Conservation (phyloP, 495 filamentous ascomycete genomes). For the Tuber melanosporum region DNA sequence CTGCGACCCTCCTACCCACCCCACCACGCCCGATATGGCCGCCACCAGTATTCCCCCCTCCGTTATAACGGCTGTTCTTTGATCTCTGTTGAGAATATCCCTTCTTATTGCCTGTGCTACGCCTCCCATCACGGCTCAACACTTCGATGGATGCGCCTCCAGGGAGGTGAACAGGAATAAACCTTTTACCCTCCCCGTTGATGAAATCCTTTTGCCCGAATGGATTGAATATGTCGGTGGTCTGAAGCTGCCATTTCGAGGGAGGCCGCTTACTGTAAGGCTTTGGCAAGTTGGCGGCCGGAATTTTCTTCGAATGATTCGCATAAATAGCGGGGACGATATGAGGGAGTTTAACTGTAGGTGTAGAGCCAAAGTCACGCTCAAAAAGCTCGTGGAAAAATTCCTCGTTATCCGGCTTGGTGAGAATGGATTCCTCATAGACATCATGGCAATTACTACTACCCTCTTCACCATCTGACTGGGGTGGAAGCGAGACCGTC, state of each 20-base stretch:
- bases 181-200: conserved; percentile 29
- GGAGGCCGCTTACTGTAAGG: conserved; percentile 6
- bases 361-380: conserved; percentile 40
- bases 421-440: conserved; percentile 28
- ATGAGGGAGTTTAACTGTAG: conserved; percentile 38
- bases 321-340: conserved; percentile 23
- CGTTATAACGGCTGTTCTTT: conserved; percentile 8
- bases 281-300: conserved; percentile 16
- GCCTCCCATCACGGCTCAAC: conserved; percentile 22
- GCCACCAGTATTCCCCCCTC: conserved; percentile 3
- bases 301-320: conserved; percentile 15
- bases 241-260: conserved; percentile 13
- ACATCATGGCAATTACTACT: conserved; percentile 23
- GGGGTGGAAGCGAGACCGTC: conserved; percentile 28
- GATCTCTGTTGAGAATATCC: neutral
- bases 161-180: conserved; percentile 37
- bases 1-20: conserved; percentile 17
- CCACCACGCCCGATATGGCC: conserved; percentile 28
- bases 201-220: conserved; percentile 30
- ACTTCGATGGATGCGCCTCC: conserved; percentile 28
- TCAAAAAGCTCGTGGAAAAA: conserved; percentile 39
- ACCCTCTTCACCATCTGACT: conserved; percentile 5
- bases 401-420: conserved; percentile 40
- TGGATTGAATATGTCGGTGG: conserved; percentile 25
- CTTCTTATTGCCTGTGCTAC: conserved; percentile 7